phyloP scores from a whole-genome alignment of 108 stramenopile species.

The Ochromonas danica region DNA sequence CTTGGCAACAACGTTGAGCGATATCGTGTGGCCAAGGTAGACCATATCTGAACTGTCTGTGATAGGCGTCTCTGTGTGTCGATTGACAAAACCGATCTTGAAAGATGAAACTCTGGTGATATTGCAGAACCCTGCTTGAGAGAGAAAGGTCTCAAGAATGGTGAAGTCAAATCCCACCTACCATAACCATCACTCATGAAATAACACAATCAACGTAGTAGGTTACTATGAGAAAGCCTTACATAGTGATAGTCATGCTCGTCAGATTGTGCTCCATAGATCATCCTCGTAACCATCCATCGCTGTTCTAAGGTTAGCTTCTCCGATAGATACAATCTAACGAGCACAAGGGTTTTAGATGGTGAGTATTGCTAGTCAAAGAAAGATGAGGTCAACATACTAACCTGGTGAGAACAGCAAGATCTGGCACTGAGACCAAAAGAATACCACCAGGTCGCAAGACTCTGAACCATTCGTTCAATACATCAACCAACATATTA shows the following conservation, averaged over 20 bases:
- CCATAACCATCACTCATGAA: neutral
- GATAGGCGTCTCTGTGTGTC: neutral
- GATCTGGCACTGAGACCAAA: constrained; percentile 22
- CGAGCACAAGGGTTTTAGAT: no score
- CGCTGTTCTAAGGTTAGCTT: neutral
- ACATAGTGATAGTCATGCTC: constrained; percentile 9
- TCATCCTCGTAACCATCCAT: constrained; percentile 29
- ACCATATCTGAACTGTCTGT: neutral
- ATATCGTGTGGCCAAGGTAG: neutral
- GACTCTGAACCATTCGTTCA: constrained; percentile 26
- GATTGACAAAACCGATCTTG: neutral
- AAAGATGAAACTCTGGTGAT: neutral
- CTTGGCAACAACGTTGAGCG: constrained; percentile 8
- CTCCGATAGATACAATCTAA: no score
- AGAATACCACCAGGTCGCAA: constrained; percentile 27
- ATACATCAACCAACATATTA: neutral
- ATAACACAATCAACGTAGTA: neutral
- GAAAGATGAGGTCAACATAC: constrained; percentile 4
- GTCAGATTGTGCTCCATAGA: constrained; percentile 32
- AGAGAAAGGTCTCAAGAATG: neutral
- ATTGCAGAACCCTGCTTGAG: constrained; percentile 18
- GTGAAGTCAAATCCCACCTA: constrained; percentile 1
- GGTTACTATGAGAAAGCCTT: neutral
- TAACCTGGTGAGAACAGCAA: constrained; percentile 3
- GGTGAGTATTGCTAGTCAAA: no score